These are phyloP conservation scores for Fusarium foetens DNA, from an alignment of 2,329 filamentous ascomycete genomes.

Conservation along the genomic window DNA sequence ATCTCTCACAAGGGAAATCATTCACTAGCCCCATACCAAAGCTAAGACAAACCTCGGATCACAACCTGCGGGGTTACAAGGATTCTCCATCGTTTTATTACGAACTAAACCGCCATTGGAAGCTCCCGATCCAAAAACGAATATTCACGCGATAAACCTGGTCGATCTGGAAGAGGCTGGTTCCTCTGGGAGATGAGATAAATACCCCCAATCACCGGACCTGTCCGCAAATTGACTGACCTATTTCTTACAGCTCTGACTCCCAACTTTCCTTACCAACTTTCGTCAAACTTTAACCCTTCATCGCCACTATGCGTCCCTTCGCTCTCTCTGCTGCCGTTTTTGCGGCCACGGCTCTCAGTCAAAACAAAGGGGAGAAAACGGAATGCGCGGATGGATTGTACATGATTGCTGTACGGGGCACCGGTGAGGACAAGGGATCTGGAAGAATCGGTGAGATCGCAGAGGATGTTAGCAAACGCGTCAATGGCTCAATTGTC, in stretches of 20 bases:
- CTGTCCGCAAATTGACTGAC: background rate
- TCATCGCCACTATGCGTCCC: conserved; percentile 30
- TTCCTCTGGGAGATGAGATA: conserved; percentile 11
- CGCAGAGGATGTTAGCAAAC: conserved; percentile 47
- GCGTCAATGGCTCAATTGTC: conserved; percentile 50
- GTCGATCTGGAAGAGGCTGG: conserved; percentile 12
- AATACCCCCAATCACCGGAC: conserved; percentile 5
- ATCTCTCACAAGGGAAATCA: conserved; percentile 10
- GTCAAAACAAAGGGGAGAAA: conserved; percentile 35
- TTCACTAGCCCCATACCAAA: background rate
- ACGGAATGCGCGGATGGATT: conserved; percentile 50
- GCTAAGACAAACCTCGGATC: conserved; percentile 30
- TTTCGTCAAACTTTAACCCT: background rate
- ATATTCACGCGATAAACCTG: conserved; percentile 1
- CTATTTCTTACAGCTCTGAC: background rate
- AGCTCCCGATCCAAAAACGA: conserved; percentile 14
- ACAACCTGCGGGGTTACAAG: conserved; percentile 31
- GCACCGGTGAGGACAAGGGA: conserved; percentile 50
- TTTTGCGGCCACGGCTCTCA: conserved; percentile 38
- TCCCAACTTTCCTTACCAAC: background rate
- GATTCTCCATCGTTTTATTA: conserved; percentile 8
- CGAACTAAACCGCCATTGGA: conserved; percentile 32
- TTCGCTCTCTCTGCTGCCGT: conserved; percentile 37
- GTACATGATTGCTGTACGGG: conserved; percentile 55
- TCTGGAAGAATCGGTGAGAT: conserved; percentile 49